These are phyloP conservation scores for Gracilaria domingensis DNA, from an alignment of 23 red algal genomes.

Conservation along the genomic window DNA sequence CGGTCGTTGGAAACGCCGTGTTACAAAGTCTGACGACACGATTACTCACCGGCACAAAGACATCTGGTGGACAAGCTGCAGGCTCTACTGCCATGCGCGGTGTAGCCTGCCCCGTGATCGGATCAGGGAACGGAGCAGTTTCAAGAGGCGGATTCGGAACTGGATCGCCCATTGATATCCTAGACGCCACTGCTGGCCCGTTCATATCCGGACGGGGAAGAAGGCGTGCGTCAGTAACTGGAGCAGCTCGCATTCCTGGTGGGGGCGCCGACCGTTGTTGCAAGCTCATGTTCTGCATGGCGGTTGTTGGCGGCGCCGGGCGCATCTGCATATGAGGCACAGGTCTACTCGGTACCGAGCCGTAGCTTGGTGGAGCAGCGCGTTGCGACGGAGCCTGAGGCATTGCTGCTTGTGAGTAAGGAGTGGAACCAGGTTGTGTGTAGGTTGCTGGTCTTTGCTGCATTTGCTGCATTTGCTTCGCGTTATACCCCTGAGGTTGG, in stretches of 20 bases:
- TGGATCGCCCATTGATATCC: slow-evolving; percentile 59
- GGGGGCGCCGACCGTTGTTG: slow-evolving; percentile 20
- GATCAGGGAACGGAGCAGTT: slow-evolving; percentile 13
- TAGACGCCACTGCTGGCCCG: slow-evolving; percentile 26
- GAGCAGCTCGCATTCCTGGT: slow-evolving; percentile 51
- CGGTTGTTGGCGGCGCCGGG: slow-evolving; percentile 14
- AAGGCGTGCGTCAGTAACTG: slow-evolving; percentile 43
- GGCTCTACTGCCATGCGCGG: slow-evolving; percentile 41
- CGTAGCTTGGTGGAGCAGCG: not conserved
- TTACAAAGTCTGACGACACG: slow-evolving; percentile 60
- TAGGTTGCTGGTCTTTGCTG: slow-evolving; percentile 46
- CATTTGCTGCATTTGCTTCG: slow-evolving; percentile 27
- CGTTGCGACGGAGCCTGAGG: not conserved
- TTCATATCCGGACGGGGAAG: slow-evolving; percentile 64
- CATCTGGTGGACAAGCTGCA: slow-evolving; percentile 80
- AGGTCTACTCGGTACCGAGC: not conserved
- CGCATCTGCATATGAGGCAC: slow-evolving; percentile 21
- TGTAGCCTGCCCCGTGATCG: slow-evolving; percentile 21
- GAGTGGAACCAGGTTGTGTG: not conserved
- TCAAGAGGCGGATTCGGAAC: slow-evolving; percentile 30
- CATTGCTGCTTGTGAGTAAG: not conserved
- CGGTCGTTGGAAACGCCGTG: slow-evolving; percentile 79
- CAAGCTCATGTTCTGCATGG: slow-evolving; percentile 25
- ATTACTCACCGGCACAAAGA: slow-evolving; percentile 69
- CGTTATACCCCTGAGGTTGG: not conserved